A percentile compares a stretch with the other conserved stretches of the same genome.
These are phyloP conservation scores for Oenanthe javanica DNA, from an alignment of 140 eudicot genomes.

Conservation along the genomic window DNA sequence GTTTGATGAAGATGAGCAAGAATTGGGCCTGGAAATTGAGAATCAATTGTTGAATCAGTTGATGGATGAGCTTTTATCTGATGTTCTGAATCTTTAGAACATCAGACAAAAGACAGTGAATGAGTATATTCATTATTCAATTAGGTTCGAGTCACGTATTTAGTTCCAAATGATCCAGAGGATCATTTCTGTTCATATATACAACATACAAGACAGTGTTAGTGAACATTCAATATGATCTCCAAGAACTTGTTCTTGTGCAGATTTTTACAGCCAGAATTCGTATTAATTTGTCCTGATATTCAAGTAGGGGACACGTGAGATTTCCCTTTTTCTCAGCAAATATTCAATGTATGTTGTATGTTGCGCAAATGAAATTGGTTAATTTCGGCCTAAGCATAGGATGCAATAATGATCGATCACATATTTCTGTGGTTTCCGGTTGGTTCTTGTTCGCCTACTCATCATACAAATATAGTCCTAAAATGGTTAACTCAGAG, in stretches of 20 bases:
- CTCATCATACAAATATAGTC: no score
- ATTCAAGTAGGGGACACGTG: not conserved
- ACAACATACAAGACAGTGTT: not conserved
- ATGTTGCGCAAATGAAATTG: not conserved
- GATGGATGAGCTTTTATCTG: conserved; percentile 45
- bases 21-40: conserved; percentile 40
- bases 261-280: not conserved
- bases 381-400: not conserved
- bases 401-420: no score
- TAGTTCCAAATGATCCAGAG: no score
- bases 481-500: no score
- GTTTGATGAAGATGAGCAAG: conserved; percentile 40
- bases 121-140: not conserved
- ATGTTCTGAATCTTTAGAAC: conserved; percentile 17
- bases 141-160: not conserved
- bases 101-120: not conserved
- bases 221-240: not conserved
- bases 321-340: not conserved
- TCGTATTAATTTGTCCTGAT: not conserved
- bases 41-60: conserved; percentile 33
- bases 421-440: no score
- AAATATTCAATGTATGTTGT: not conserved
- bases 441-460: no score
- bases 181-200: not conserved
- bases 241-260: conserved; percentile 4